A percentile compares a stretch with the other conserved stretches of the same genome.
Conservation (phyloP, 352 stramenopile species). For the Peronospora belbahrii region DNA sequence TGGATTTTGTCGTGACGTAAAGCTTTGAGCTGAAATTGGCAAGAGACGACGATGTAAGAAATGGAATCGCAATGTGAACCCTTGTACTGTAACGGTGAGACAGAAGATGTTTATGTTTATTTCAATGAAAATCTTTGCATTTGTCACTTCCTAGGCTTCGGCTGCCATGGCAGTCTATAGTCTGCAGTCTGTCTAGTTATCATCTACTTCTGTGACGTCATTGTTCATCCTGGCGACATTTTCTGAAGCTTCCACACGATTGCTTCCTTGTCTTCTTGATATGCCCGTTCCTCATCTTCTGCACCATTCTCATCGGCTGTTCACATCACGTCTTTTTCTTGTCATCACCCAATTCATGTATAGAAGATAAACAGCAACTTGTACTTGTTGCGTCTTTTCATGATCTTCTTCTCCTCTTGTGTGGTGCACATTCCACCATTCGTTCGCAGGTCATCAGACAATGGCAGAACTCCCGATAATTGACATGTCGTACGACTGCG, state of each 20-base stretch:
- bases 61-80: neutral
- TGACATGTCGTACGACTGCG: slow-evolving; percentile 67
- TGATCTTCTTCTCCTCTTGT: slow-evolving; percentile 57
- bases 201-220: slow-evolving; percentile 42
- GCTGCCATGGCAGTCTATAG: neutral
- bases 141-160: neutral
- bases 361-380: slow-evolving; percentile 65
- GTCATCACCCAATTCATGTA: slow-evolving; percentile 69
- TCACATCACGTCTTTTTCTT: too few species aligned
- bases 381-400: too few species aligned
- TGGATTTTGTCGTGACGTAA: neutral
- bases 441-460: neutral
- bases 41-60: neutral
- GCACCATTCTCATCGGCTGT: too few species aligned
- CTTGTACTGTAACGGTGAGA: too few species aligned
- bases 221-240: slow-evolving; percentile 55
- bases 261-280: slow-evolving; percentile 48
- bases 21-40: neutral
- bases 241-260: too few species aligned
- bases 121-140: slow-evolving; percentile 9
- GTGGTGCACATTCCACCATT: slow-evolving; percentile 16
- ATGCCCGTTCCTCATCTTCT: slow-evolving; percentile 36
- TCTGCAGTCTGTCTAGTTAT: slow-evolving; percentile 26
- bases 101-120: slow-evolving; percentile 5
- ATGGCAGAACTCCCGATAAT: slow-evolving; percentile 56